Evolutionary conservation across 2,329 filamentous ascomycete genomes (phyloP).

Genomic region (Diplodia corticola): DNA sequence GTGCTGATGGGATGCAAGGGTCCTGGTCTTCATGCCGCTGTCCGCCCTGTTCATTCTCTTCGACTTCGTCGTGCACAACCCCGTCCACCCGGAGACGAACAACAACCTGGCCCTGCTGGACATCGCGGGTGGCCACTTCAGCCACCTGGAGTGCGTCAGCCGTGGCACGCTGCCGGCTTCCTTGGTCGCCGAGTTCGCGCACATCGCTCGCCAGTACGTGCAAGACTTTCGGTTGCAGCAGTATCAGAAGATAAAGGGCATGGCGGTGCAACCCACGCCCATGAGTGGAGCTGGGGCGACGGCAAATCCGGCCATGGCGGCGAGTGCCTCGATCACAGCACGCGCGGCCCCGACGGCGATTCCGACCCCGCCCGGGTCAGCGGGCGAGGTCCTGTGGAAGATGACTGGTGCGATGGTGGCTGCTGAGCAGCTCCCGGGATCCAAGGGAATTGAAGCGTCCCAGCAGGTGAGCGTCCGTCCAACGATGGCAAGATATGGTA

Average conservation of each 20-base stretch:
- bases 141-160: constrained; percentile 44
- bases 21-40: neutral
- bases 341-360: neutral
- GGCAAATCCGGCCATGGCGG: too few species aligned
- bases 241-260: neutral
- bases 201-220: constrained; percentile 47
- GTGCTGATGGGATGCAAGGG: too few species aligned
- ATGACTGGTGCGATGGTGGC: neutral
- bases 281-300: too few species aligned
- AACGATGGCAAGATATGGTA: too few species aligned
- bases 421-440: neutral
- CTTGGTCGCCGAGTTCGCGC: constrained; percentile 29
- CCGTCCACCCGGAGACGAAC: constrained; percentile 35
- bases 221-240: constrained; percentile 8
- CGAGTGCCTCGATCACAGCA: neutral
- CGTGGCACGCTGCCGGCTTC: constrained; percentile 40
- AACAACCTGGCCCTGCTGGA: constrained; percentile 45
- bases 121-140: constrained; percentile 47
- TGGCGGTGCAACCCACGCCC: neutral
- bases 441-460: neutral
- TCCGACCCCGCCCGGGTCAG: neutral
- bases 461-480: neutral
- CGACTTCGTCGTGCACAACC: constrained; percentile 29
- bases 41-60: constrained; percentile 43
- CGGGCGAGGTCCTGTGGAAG: neutral